These are phyloP conservation scores for Inosperma sp. DNA, from an alignment of 768 basidiomycete species.

Conservation along the genomic window DNA sequence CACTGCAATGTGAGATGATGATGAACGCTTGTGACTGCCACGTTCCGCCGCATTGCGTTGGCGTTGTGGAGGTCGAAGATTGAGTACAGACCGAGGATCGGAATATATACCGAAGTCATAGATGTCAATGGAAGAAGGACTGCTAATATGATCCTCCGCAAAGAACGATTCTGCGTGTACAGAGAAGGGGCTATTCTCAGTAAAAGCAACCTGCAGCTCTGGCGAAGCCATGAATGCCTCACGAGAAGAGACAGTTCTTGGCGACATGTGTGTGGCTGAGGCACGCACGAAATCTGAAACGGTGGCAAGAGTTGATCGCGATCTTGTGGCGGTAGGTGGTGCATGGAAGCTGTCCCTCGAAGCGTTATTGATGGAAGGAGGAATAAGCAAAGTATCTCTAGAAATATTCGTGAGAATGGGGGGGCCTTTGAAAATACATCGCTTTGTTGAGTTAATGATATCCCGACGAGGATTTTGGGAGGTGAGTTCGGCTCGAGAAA, in stretches of 20 bases:
- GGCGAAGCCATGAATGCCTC: slow-evolving; percentile 1
- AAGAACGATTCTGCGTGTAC: slow-evolving; percentile 7
- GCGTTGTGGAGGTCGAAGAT: not conserved
- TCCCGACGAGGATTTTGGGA: not conserved
- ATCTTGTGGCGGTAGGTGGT: not conserved
- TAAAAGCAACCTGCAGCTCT: slow-evolving; percentile 5
- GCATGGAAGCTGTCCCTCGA: not conserved
- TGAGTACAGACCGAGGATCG: not conserved
- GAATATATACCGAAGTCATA: slow-evolving; percentile 8
- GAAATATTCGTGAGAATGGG: slow-evolving; percentile 8
- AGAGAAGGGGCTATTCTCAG: slow-evolving; percentile 8
- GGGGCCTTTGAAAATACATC: slow-evolving; percentile 6
- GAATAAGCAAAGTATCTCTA: not conserved
- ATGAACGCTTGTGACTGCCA: not conserved
- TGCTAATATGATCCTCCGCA: slow-evolving; percentile 4
- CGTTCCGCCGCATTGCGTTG: not conserved
- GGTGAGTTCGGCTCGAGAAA: not conserved
- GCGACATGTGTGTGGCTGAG: not conserved
- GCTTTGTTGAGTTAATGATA: slow-evolving; percentile 2
- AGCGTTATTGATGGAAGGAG: not conserved
- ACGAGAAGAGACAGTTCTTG: not conserved
- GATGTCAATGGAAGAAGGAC: slow-evolving; percentile 1
- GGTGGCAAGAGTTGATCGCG: slow-evolving; percentile 1
- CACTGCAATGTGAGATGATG: not conserved
- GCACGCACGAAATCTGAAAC: slow-evolving; percentile 10